Conservation (phyloP, 768 basidiomycete genomes). For the Leccinum boreale region DNA sequence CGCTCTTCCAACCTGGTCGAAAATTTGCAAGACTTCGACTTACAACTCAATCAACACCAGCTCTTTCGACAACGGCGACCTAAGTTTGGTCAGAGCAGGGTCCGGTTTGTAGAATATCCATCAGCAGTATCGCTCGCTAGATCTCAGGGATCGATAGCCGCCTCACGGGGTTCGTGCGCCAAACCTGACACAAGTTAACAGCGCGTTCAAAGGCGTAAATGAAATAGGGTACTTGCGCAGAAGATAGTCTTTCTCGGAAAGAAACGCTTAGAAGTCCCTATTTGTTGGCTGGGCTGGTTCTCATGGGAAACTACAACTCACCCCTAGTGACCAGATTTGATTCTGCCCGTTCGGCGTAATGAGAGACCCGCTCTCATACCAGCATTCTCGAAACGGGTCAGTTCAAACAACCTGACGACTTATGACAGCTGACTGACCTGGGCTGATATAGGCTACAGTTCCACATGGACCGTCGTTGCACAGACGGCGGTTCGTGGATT, state of each 20-base stretch:
- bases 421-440: constrained; percentile 46
- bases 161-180: constrained; percentile 8
- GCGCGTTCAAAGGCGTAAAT: not conserved
- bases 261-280: constrained; percentile 1
- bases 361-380: constrained; percentile 36
- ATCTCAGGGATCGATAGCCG: constrained; percentile 20
- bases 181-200: constrained; percentile 12
- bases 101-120: constrained; percentile 12
- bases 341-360: constrained; percentile 30
- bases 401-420: not conserved
- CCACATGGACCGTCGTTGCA: constrained; percentile 57
- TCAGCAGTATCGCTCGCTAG: constrained; percentile 9
- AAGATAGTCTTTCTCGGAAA: not conserved
- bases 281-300: constrained; percentile 6
- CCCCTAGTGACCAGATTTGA: constrained; percentile 70
- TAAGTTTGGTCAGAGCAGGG: not conserved
- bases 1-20: not conserved
- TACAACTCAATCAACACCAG: constrained; percentile 13
- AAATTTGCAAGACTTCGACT: not conserved
- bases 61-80: not conserved
- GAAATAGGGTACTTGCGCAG: constrained; percentile 9
- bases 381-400: constrained; percentile 46
- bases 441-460: constrained; percentile 64
- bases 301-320: constrained; percentile 45
- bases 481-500: constrained; percentile 38